Evolutionary conservation across 257 asterid genomes (phyloP), one percentile per base, ranked within the genome.

Genomic region (Solanum clarkiae): DNA sequence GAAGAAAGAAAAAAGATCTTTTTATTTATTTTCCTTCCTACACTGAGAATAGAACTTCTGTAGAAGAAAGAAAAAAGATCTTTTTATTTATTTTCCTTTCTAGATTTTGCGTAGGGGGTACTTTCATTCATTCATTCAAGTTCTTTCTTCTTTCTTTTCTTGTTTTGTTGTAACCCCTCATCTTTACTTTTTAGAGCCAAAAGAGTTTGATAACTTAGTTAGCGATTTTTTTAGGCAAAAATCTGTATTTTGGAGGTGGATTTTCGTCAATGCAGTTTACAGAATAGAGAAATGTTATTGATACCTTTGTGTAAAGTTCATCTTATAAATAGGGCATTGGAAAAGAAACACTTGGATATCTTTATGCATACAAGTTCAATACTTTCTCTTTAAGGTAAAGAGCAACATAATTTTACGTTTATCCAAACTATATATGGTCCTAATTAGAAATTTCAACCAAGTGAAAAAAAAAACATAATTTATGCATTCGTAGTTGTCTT

Each of bases 211-310:
- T 32, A 32, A 4, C 36, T 32, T 32, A 32, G 36, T 32, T 32
- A 32, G 36, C 36, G 36, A 32, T 2, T 0, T 3, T 32, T 32
- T 32, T 32, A 32, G 36, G 36, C 36, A 82, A 87, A 84, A 90
- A 86, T 87, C 87, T 91, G 93, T 92, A 90, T 94, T 89, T 86
- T 91, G 86, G 72, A 86, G 91, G 90, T 91, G 90, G 88, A 85
- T 87, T 87, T 89, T 89, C 90, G 86, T 86, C 91, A n/a, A 22
- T 84, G 87, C 87, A 85, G 88, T 86, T 86, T 84, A 87, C 82
- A 72, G 79, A 85, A 86, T 70, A 66, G 44, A 44, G 51, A 26
- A 82, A 60, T 71, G 68, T 44, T 44, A 53, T 70, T 69, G 68
- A 84, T 83, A 85, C 8, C 53, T 36, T 83, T 63, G 56, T 40